phyloP scores from a whole-genome alignment of 2,329 filamentous ascomycete species.

The Gaeumannomyces sp. region DNA sequence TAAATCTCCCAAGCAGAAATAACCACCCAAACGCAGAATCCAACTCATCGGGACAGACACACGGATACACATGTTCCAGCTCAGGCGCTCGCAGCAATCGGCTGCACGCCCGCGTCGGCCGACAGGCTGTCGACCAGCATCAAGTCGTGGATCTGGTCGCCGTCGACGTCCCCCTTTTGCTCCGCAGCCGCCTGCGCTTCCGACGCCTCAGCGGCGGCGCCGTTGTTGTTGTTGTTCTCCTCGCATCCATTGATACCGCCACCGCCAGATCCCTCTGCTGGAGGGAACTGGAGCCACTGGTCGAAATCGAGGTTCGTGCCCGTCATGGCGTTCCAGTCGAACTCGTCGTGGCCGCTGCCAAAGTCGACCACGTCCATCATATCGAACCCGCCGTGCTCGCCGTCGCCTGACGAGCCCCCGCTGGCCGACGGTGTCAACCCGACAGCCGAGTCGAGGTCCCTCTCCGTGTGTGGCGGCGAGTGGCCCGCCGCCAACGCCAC shows the following conservation, averaged over 20 bases:
- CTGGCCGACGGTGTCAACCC: conserved; percentile 40
- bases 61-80: background rate
- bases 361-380: conserved; percentile 38
- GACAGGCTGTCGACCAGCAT: conserved; percentile 1
- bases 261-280: conserved; percentile 33
- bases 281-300: conserved; percentile 50
- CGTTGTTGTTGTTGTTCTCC: conserved; percentile 25
- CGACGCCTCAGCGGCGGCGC: conserved; percentile 19
- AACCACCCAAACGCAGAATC: background rate
- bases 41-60: background rate
- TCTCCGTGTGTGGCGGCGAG: conserved; percentile 39
- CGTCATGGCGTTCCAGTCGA: conserved; percentile 48
- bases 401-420: conserved; percentile 35
- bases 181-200: conserved; percentile 11
- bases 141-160: conserved; percentile 1
- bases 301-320: conserved; percentile 50
- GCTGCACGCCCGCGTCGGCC: background rate
- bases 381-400: conserved; percentile 17
- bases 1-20: background rate
- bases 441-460: conserved; percentile 31
- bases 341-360: conserved; percentile 37
- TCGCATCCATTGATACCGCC: conserved; percentile 20
- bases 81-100: conserved; percentile 4
- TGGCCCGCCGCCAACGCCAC: conserved; percentile 28
- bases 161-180: background rate